Evolutionary conservation across 306 rosid species (phyloP), one percentile per base, ranked within the genome.

Genomic region (Vicia faba): DNA sequence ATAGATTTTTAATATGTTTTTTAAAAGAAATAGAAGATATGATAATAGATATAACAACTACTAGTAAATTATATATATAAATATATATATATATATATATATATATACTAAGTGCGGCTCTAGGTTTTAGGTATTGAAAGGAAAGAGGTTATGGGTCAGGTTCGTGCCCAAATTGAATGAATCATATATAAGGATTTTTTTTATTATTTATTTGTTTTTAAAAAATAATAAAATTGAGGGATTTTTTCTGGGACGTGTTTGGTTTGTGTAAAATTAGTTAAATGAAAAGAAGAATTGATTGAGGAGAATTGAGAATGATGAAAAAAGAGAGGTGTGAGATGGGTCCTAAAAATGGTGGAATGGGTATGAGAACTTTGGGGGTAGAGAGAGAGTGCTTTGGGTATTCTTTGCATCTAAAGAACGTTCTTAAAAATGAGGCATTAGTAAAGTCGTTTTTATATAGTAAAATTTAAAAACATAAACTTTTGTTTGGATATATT

Each of bases 121-220:
- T 71, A 66, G 77, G 63, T 71, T 77, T 64, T 59, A 70, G 79
- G 75, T 55, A 57, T 39, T 64, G 61, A 70, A 54, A 38, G 61
- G 71, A 62, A 49, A 68, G 41, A 46, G 49, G 29, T 20, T 51
- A 51, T 51, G 28, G 78, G 79, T 75, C 70, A 77, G 72, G 81
- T 56, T 76, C 80, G 86, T 80, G 96, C 79, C 88, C 85, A 84
- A 84, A 84, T 79, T 54, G 60, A 49, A 59, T 53, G 63, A 49
- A 63, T 40, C 5, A 76, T 49, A 63, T 9, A 81, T 49, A 57
- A 59, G 4, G 11, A 16, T 15, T 16, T 13, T 16, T 13, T 5
- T 33, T 7, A 44, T 14, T 29, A 0, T 38, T 50, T 19, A 26
- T 40, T 16, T 26, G 0, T 10, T 7, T 13, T 7, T 33, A 25